Evolutionary conservation across 352 stramenopile genomes (phyloP).

Genomic region (Phytopythium boreale): DNA sequence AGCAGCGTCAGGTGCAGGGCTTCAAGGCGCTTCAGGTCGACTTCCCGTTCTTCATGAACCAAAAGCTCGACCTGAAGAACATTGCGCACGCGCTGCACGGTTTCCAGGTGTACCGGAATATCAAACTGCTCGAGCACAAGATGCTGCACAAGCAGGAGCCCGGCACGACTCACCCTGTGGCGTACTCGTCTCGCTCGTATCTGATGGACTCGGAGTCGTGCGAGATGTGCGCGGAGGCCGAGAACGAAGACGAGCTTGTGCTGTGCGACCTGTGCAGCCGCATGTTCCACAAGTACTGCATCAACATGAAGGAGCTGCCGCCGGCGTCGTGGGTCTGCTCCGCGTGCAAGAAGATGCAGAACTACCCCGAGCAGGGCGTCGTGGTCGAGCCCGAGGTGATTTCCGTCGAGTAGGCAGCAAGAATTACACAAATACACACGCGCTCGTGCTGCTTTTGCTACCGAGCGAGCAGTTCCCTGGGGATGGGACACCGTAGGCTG

Average conservation of each 20-base stretch:
- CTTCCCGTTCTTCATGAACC: conserved; percentile 78
- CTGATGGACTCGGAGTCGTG: conserved; percentile 76
- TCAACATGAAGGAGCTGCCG: conserved; percentile 74
- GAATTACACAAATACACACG: conserved; percentile 3
- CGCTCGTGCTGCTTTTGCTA: not conserved
- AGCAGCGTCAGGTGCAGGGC: conserved; percentile 72
- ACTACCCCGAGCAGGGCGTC: conserved; percentile 57
- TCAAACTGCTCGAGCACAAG: conserved; percentile 74
- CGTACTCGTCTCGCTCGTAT: conserved; percentile 69
- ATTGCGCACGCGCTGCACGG: conserved; percentile 77
- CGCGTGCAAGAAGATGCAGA: conserved; percentile 65
- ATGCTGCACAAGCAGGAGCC: conserved; percentile 67
- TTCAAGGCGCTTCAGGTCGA: conserved; percentile 81
- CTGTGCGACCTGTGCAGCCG: conserved; percentile 82
- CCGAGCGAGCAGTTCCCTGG: not conserved
- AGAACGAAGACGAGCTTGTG: conserved; percentile 70
- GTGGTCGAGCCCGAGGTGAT: conserved; percentile 56
- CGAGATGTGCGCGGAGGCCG: conserved; percentile 47
- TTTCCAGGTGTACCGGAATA: conserved; percentile 83
- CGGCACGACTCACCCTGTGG: conserved; percentile 45
- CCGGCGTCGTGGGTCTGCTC: conserved; percentile 77
- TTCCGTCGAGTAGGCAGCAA: conserved; percentile 50
- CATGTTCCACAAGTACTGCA: conserved; percentile 82
- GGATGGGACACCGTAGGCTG: not conserved
- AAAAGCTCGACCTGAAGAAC: conserved; percentile 82